Evolutionary conservation across 2,329 filamentous ascomycete species (phyloP).

Genomic region (Monosporascus sp.): DNA sequence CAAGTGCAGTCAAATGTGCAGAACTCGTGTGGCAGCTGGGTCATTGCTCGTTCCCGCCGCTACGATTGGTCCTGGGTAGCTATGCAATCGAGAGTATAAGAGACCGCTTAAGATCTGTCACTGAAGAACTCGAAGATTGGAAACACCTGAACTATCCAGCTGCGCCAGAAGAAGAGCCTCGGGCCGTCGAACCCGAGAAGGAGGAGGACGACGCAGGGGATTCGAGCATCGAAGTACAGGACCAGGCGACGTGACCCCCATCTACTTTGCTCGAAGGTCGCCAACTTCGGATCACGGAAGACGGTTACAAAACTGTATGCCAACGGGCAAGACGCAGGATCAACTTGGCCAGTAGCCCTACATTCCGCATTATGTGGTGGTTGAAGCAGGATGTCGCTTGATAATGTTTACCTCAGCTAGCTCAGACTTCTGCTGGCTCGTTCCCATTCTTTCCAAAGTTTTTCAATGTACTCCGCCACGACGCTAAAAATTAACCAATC

Average conservation of each 20-base stretch:
- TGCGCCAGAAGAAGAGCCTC: constrained; percentile 30
- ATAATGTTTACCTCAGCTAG: too few species aligned
- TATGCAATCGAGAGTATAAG: constrained; percentile 96
- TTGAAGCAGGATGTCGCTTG: too few species aligned
- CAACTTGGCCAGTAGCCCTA: too few species aligned
- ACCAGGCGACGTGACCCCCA: constrained; percentile 1
- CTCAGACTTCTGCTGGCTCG: too few species aligned
- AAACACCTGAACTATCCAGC: constrained; percentile 71
- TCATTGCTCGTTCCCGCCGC: constrained; percentile 88
- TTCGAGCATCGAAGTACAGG: constrained; percentile 10
- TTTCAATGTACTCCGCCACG: too few species aligned
- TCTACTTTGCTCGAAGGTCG: too few species aligned
- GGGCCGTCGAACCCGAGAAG: constrained; percentile 14
- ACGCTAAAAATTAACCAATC: too few species aligned
- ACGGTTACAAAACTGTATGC: too few species aligned
- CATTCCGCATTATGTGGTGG: too few species aligned
- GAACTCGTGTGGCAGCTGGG: constrained; percentile 92
- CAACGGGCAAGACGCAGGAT: too few species aligned
- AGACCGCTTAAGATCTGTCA: constrained; percentile 82
- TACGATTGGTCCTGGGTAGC: constrained; percentile 80
- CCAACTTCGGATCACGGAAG: too few species aligned
- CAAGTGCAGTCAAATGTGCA: constrained; percentile 85
- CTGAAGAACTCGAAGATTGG: constrained; percentile 93
- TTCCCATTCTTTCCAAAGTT: too few species aligned
- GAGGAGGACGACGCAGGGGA: constrained; percentile 23